Evolutionary conservation across 225 moss, liverwort and hornwort genomes (phyloP), one percentile per base, ranked within the genome.

Genomic region (Polytrichum formosum): DNA sequence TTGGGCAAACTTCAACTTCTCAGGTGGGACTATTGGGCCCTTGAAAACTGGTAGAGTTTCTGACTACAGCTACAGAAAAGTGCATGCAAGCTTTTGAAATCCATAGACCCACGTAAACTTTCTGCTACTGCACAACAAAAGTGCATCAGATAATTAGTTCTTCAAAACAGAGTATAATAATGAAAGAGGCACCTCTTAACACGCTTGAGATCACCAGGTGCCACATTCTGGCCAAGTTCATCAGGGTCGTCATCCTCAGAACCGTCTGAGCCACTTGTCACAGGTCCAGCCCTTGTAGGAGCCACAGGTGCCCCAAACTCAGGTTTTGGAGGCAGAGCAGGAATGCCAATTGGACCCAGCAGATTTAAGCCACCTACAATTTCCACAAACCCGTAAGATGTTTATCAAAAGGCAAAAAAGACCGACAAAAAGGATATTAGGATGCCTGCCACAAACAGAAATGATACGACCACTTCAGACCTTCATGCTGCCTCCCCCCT

Each of bases 241-340:
- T 88, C 90, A 63, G 65, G 70, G 21, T 89, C 85, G 1, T 98
- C 97, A 28, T 97, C 94, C 60, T 98, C 97, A 58, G 91, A 88
- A 72, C 81, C 84, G 26, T 97, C 96, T 35, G 97, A 98, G 27
- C 94, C 92, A 80, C 97, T 98, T 29, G 94, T 92, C 22, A 82
- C 65, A 55, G 82, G 79, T 79, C 87, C 88, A 68, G 73, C 20
- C 63, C 79, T 79, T 60, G 88, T 83, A 27, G 78, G 79, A 46
- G 79, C 64, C 64, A 75, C 72, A 30, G 70, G 28, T 64, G 79
- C 66, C 54, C 78, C 72, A 69, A 77, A 77, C 53, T 92, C 87
- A 3, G 95, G 91, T 78, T 92, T 92, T 23, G 91, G 90, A 76
- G 95, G 95, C 67, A 92, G 79, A 69, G 95, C 87, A 72, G 88